Conservation (phyloP, 441 rosid species). For the Populus tomentosa region DNA sequence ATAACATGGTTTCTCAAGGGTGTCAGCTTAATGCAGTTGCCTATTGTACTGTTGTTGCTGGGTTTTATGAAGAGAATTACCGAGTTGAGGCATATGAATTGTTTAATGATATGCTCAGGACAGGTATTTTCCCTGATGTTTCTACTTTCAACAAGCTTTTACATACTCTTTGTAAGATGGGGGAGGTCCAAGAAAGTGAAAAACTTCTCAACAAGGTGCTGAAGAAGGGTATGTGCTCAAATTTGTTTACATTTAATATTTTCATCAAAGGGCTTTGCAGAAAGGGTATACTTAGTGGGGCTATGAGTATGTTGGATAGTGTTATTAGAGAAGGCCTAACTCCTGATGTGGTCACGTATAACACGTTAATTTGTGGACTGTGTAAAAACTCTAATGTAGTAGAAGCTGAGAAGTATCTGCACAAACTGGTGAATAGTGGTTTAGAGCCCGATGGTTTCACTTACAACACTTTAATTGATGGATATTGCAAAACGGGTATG, state of each 20-base stretch:
- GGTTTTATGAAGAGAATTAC: conserved; percentile 60
- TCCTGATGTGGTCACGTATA: conserved; percentile 82
- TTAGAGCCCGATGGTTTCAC: conserved; percentile 72
- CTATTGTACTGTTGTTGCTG: conserved; percentile 70
- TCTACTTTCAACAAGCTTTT: conserved; percentile 73
- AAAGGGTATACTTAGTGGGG: conserved; percentile 55
- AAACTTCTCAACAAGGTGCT: conserved; percentile 67
- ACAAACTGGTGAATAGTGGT: conserved; percentile 80
- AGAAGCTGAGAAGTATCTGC: conserved; percentile 73
- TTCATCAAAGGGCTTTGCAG: conserved; percentile 80
- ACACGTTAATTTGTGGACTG: conserved; percentile 75
- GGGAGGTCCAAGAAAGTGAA: conserved; percentile 61
- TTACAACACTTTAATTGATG: conserved; percentile 71
- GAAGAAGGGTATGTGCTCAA: conserved; percentile 69
- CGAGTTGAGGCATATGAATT: conserved; percentile 59
- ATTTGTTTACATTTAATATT: conserved; percentile 73
- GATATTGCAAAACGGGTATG: conserved; percentile 71
- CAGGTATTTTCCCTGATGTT: conserved; percentile 48
- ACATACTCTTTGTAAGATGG: conserved; percentile 74
- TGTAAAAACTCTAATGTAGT: conserved; percentile 56
- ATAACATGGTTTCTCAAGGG: conserved; percentile 72
- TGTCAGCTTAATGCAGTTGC: conserved; percentile 71
- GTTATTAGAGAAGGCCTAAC: conserved; percentile 47
- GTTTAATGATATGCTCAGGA: conserved; percentile 71
- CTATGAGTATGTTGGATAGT: conserved; percentile 58